These are phyloP conservation scores for Cantharellus anzutake DNA, from an alignment of 768 basidiomycete genomes.

Conservation along the genomic window DNA sequence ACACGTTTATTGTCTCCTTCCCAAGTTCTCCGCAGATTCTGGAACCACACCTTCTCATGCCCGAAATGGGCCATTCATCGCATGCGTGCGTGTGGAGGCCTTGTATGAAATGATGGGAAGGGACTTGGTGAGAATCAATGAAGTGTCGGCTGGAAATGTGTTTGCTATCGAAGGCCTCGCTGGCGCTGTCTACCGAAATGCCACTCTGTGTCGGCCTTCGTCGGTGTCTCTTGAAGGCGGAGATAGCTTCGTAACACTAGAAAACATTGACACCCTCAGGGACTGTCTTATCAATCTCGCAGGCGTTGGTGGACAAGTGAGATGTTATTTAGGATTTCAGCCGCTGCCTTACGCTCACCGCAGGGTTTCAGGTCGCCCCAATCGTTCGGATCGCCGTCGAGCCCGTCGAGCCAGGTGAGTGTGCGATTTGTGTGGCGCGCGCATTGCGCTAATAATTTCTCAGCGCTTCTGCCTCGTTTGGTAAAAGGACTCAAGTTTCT, in stretches of 20 bases:
- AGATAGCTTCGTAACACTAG: slow-evolving; percentile 15
- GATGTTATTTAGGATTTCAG: background rate
- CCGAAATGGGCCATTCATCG: slow-evolving; percentile 43
- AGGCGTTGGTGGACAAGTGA: slow-evolving; percentile 42
- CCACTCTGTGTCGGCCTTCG: slow-evolving; percentile 64
- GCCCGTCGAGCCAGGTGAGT: slow-evolving; percentile 37
- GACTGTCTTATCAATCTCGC: slow-evolving; percentile 67
- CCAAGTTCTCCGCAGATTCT: slow-evolving; percentile 51
- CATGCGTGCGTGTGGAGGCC: slow-evolving; percentile 40
- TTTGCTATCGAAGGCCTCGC: slow-evolving; percentile 85
- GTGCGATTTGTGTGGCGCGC: background rate
- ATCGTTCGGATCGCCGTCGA: slow-evolving; percentile 94
- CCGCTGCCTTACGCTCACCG: background rate
- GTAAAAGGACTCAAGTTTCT: slow-evolving; percentile 74
- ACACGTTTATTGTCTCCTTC: slow-evolving; percentile 54
- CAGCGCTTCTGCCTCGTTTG: slow-evolving; percentile 68
- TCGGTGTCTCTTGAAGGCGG: slow-evolving; percentile 12
- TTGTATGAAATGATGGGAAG: slow-evolving; percentile 97
- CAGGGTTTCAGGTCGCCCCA: slow-evolving; percentile 41
- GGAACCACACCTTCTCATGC: slow-evolving; percentile 41
- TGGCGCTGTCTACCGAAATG: slow-evolving; percentile 77
- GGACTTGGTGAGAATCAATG: slow-evolving; percentile 68
- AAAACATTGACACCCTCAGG: slow-evolving; percentile 13
- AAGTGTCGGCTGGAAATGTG: slow-evolving; percentile 79
- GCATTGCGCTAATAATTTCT: slow-evolving; percentile 16